Evolutionary conservation across 2,329 filamentous ascomycete species (phyloP).

Genomic region (Aspergillus udagawae): DNA sequence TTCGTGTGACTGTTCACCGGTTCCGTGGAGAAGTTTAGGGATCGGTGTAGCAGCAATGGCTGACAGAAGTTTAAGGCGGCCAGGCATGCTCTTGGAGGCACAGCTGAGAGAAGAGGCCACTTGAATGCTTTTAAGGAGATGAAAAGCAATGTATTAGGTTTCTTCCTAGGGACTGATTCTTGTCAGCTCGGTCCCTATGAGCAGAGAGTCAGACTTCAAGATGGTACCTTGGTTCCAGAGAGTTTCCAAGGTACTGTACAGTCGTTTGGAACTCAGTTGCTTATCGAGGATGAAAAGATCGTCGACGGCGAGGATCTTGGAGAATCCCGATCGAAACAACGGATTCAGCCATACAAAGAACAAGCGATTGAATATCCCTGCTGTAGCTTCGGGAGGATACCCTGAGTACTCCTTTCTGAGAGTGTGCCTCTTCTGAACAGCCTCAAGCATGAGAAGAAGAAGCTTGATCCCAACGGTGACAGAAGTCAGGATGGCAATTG

Average conservation of each 20-base stretch:
- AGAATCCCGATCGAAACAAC: conserved; percentile 49
- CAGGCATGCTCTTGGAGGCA: conserved; percentile 31
- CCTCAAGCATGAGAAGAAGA: conserved; percentile 44
- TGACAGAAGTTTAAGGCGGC: conserved; percentile 37
- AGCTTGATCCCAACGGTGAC: conserved; percentile 41
- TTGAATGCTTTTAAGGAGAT: conserved; percentile 29
- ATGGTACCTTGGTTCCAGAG: conserved; percentile 39
- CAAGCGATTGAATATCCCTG: conserved; percentile 46
- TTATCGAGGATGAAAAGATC: conserved; percentile 47
- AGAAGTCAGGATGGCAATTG: conserved; percentile 42
- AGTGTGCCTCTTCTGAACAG: conserved; percentile 42
- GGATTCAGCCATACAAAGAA: conserved; percentile 55
- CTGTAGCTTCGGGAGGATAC: conserved; percentile 50
- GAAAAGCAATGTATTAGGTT: conserved; percentile 26
- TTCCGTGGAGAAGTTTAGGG: conserved; percentile 30
- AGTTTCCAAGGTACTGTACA: conserved; percentile 35
- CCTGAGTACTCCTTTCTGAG: conserved; percentile 36
- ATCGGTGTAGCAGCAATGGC: conserved; percentile 36
- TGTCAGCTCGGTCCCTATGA: conserved; percentile 9
- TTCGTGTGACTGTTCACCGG: conserved; percentile 24
- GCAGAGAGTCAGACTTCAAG: not conserved
- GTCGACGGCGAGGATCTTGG: conserved; percentile 39
- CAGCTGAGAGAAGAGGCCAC: conserved; percentile 29
- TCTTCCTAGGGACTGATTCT: conserved; percentile 21
- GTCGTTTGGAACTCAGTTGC: conserved; percentile 38